These are phyloP conservation scores for Collybia nuda DNA, from an alignment of 768 basidiomycete genomes.

Conservation along the genomic window DNA sequence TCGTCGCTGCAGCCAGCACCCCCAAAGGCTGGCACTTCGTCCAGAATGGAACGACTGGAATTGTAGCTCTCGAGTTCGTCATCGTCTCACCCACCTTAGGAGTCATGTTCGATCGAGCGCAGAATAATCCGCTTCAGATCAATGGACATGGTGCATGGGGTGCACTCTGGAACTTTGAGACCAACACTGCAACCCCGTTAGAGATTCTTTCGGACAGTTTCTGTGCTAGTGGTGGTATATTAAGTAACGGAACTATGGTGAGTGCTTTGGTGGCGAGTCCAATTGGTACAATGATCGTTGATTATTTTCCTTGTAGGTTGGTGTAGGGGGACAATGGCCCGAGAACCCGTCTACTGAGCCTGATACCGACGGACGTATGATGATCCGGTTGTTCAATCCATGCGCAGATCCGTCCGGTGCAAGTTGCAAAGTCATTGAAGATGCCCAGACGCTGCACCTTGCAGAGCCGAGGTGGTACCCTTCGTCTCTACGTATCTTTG, in stretches of 20 bases:
- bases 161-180: background rate
- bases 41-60: background rate
- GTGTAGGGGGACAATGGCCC: slow-evolving; percentile 28
- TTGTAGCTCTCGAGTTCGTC: background rate
- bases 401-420: slow-evolving; percentile 25
- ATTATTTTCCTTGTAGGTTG: slow-evolving; percentile 20
- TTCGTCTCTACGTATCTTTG: slow-evolving; percentile 31
- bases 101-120: background rate
- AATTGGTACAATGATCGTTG: background rate
- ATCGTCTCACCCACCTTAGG: background rate
- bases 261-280: background rate
- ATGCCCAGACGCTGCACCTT: slow-evolving; percentile 30
- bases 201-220: background rate
- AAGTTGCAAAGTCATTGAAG: slow-evolving; percentile 34
- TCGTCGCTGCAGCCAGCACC: background rate
- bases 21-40: background rate
- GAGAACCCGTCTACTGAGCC: slow-evolving; percentile 21
- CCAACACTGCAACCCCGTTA: background rate
- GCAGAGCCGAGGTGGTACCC: slow-evolving; percentile 42
- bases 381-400: slow-evolving; percentile 36
- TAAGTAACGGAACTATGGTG: slow-evolving; percentile 1
- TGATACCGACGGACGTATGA: slow-evolving; percentile 30
- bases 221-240: background rate
- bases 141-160: background rate
- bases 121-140: background rate